Percentiles rank a stretch among this genome's conserved stretches.
Evolutionary conservation across 345 rosid genomes (phyloP).

Genomic region (Populus davidiana): DNA sequence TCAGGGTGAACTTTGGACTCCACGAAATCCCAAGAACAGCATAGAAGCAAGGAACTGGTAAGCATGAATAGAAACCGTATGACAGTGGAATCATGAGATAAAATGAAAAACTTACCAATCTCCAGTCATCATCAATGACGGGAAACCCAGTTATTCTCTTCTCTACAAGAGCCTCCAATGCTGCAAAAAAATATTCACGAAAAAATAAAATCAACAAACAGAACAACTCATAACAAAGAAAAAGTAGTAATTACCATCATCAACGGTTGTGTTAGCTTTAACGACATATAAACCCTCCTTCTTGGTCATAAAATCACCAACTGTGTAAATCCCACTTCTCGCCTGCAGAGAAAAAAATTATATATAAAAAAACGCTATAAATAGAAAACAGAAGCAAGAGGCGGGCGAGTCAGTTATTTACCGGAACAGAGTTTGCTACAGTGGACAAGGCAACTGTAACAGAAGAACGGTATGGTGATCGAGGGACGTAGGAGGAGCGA

Average conservation of each 20-base stretch:
- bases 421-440: neutral
- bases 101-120: conserved; percentile 45
- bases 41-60: neutral
- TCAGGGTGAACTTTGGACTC: neutral
- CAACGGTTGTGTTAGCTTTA: conserved; percentile 74
- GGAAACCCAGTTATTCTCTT: conserved; percentile 86
- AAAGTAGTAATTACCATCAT: conserved; percentile 49
- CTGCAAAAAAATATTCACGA: conserved; percentile 31
- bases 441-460: neutral
- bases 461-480: neutral
- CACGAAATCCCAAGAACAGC: neutral
- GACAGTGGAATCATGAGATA: neutral
- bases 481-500: neutral
- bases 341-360: conserved; percentile 38
- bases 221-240: neutral
- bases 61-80: neutral
- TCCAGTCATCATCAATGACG: conserved; percentile 81
- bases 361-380: neutral
- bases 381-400: neutral
- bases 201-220: neutral
- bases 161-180: conserved; percentile 69
- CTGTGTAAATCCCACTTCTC: conserved; percentile 55
- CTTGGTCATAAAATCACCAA: conserved; percentile 86
- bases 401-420: neutral
- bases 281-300: conserved; percentile 70